Evolutionary conservation across 2,329 filamentous ascomycete species (phyloP), one percentile per base, ranked within the genome.

Genomic region (Colletotrichum sp.): DNA sequence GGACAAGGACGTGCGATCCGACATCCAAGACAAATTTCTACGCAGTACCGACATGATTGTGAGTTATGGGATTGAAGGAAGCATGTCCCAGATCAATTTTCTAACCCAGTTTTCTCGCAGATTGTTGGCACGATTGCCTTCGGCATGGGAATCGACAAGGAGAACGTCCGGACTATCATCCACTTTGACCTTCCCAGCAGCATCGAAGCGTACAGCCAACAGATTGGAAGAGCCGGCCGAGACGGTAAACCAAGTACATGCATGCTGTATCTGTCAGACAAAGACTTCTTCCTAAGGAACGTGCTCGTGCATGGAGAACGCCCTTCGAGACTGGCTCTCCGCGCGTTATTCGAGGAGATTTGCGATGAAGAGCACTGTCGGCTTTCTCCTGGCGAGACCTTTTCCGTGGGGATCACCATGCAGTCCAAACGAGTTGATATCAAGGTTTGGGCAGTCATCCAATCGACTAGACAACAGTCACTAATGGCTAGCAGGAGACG

Each of bases 141-240:
- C 67, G 90, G 90, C 1, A 92, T 92, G 90, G 90, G 90, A 0
- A 91, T 92, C 21, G 90, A 92, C 79, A 92, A 92, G 76, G 76
- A 81, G 39, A 85, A 89, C 65, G 91, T 92, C 55, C 86, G 90
- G 8, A 91, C 90, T 72, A 86, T 92, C 39, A 79, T 91, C 12
- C 90, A 91, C 76, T 90, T 86, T 78, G 88, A 89, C 67, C 81
- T 90, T 4, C 84, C 90, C 0, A 86, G 83, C 70, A 90, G 88
- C 9, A 81, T 92, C 2, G 90, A 92, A 77, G 89, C 90, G 32
- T 92, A 92, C 79, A 90, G 89, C 63, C 90, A 92, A 71, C 89
- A 91, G 77, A 87, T 92, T 63, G 90, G 90, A 4, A 87, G 90
- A 67, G 89, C 90, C 4, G 90, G 90, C 3, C 82, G 89, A 66